phyloP scores from a whole-genome alignment of 345 rosid genomes.

The Odontarrhena argentea region DNA sequence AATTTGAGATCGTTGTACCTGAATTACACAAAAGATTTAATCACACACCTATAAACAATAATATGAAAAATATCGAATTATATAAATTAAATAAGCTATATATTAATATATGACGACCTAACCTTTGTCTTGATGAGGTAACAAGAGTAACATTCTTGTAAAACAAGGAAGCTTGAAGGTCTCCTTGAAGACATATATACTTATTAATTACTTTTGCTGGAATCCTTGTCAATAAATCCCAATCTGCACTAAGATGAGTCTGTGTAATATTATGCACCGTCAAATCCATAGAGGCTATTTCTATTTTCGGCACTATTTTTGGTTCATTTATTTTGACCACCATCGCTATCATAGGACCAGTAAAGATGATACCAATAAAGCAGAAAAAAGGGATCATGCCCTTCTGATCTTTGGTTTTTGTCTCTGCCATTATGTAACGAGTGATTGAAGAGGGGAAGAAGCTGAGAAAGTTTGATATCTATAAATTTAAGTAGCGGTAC shows the following conservation, averaged over 20 bases:
- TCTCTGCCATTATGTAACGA: too few species aligned
- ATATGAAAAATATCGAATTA: too few species aligned
- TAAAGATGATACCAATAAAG: too few species aligned
- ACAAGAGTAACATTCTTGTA: slow-evolving; percentile 30
- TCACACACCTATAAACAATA: not conserved
- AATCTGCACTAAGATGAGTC: slow-evolving; percentile 11
- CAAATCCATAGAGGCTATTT: slow-evolving; percentile 14
- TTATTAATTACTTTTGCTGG: not conserved
- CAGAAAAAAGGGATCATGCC: too few species aligned
- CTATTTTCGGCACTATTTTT: not conserved
- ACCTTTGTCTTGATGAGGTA: slow-evolving; percentile 14
- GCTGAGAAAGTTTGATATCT: too few species aligned
- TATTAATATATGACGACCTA: not conserved
- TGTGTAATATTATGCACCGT: slow-evolving; percentile 9
- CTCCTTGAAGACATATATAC: slow-evolving; percentile 18
- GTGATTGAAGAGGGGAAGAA: too few species aligned
- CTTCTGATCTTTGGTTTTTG: too few species aligned
- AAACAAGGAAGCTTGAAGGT: slow-evolving; percentile 21
- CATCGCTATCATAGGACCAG: too few species aligned
- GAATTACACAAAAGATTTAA: not conserved
- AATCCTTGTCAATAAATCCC: slow-evolving; percentile 4
- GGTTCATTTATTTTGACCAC: too few species aligned
- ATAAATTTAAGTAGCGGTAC: too few species aligned
- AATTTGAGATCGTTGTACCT: too few species aligned
- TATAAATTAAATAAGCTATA: too few species aligned